Evolutionary conservation across 805 yeast species (phyloP), one percentile per base, ranked within the genome.

Genomic region (Candida caryicola): DNA sequence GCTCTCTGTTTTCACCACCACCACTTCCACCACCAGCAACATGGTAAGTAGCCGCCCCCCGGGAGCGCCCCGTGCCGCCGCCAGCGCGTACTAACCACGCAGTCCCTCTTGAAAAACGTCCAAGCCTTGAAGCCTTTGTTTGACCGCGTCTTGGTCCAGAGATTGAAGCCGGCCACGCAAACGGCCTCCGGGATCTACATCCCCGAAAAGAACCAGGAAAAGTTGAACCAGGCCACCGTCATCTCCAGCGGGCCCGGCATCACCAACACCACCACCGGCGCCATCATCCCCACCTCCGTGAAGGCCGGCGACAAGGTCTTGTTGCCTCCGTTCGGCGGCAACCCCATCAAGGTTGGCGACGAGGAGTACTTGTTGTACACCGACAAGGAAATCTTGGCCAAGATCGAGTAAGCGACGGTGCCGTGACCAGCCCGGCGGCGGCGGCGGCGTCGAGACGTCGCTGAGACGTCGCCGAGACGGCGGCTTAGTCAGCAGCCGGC

Each of bases 221-320:
- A 91, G 72, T 78, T 89, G 59, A 86, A 86, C 74, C 85, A 88
- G 68, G 99, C 90, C 45, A 81, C 82, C 39, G 98, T 91, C 36
- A 68, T 91, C 49, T 91, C 98, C 42, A 88, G 90, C 48, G 99
- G 99, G 45, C 98, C 98, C 39, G 99, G 99, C 52, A 74, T 77
- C 60, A 69, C 82, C 43, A 84, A 85, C 69, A 69, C 76, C 42
- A 77, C 81, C 41, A 58, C 69, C 32, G 98, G 98, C 49, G 73
- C 81, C 57, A 63, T 80, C 48, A 73, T 87, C 40, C 73, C 80
- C 37, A 81, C 90, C 44, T 73, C 82, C 50, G 96, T 93, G 42
- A 71, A 79, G 59, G 80, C 85, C 33, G 99, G 99, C 55, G 99
- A 93, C 72, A 81, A 82, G 55, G 98, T 93, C 33, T 73, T 93